phyloP scores from a whole-genome alignment of 1,139 yeast genomes.

The Zygosaccharomyces sapae region DNA sequence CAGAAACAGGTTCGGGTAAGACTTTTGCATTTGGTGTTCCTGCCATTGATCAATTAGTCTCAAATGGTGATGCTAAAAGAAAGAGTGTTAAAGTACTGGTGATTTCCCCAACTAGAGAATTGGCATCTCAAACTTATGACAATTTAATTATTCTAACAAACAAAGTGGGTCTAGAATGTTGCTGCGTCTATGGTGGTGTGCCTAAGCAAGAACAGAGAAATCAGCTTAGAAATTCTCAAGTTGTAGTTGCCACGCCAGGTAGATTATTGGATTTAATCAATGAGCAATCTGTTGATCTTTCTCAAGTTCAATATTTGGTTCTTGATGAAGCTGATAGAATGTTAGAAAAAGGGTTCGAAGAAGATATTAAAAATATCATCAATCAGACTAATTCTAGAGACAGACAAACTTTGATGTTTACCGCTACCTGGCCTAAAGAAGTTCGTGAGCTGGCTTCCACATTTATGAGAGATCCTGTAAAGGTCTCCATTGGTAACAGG shows the following conservation, averaged over 20 bases:
- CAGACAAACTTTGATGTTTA: conserved; percentile 96
- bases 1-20: conserved; percentile 98
- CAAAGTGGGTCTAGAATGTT: conserved; percentile 61
- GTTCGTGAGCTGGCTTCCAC: conserved; percentile 86
- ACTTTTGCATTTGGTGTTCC: conserved; percentile 98
- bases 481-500: conserved; percentile 87
- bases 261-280: conserved; percentile 85
- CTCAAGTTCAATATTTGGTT: conserved; percentile 69
- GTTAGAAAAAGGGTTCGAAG: conserved; percentile 96
- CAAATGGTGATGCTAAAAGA: conserved; percentile 30
- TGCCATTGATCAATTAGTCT: conserved; percentile 66
- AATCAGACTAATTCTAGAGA: conserved; percentile 81
- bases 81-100: conserved; percentile 70
- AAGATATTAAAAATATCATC: conserved; percentile 83
- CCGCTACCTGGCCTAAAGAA: conserved; percentile 98
- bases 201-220: conserved; percentile 86
- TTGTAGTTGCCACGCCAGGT: conserved; percentile 97
- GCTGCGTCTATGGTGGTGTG: conserved; percentile 96
- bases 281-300: conserved; percentile 76
- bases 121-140: conserved; percentile 90
- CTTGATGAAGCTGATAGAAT: conserved; percentile 98
- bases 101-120: conserved; percentile 94
- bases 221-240: conserved; percentile 58
- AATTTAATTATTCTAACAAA: conserved; percentile 67
- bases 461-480: conserved; percentile 82